Evolutionary conservation across 1,139 yeast genomes (phyloP), one percentile per base, ranked within the genome.

Genomic region (Pneumocystis carinii): DNA sequence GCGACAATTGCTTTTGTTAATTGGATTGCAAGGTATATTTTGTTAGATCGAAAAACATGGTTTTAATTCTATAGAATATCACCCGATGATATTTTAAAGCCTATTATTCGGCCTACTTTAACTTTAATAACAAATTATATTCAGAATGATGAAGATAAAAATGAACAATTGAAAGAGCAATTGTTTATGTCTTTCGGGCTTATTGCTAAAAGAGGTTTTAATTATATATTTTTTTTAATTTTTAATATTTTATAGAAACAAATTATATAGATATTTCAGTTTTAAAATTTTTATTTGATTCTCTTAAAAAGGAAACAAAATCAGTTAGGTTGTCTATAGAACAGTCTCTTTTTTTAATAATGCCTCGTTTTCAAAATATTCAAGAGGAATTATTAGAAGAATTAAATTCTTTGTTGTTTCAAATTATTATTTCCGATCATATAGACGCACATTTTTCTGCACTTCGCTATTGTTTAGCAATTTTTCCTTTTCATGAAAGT

Each of bases 171-270:
- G 66, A 79, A 95, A 67, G 79, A 81, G 69, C 75, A 80, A 38
- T 88, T 86, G 66, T 90, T 88, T 70, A 96, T 88, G 71, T 84
- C 94, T 0, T 73, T 90, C 60, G 92, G 95, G 1, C 79, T 82
- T 55, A 76, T 88, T 14, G 72, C 87, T 61, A 79, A 79, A 63
- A 76, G 82, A 27, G 78, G 80, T 38, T 79, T 83, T 0, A 71
- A 71, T 0, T 73, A 83, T 19, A 72, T 85, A 10, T 60, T 60
- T 17, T 24, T 48, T 48, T 19, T 24, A 24, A 29, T 48, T 24
- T 19, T 48, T 48, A 48, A 48, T 24, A 24, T 48, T 24, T 42
- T 48, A 24, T 48, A 48, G 55, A 29, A 48, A 48, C 27, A 29
- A 15, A 48, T 19, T 10, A 48, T 24, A 59, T 75, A 12, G 83